These are phyloP conservation scores for Insectozyma bohioensis DNA, from an alignment of 1,139 yeast genomes.

Conservation along the genomic window DNA sequence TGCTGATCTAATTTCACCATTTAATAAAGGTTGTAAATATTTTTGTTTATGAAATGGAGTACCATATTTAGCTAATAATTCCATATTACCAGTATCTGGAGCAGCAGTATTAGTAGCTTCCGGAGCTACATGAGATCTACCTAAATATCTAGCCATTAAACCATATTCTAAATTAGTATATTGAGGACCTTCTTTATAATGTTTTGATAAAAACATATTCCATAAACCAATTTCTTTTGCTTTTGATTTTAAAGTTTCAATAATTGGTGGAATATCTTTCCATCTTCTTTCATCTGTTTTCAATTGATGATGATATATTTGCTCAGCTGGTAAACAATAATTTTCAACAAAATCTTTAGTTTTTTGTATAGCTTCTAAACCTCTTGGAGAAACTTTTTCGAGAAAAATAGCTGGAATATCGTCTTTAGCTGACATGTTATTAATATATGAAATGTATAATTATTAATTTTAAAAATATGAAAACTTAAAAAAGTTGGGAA, in stretches of 20 bases:
- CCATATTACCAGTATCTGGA: constrained; percentile 81
- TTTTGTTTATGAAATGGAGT: constrained; percentile 48
- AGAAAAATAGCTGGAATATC: constrained; percentile 47
- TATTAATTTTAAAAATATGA: no score
- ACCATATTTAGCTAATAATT: constrained; percentile 62
- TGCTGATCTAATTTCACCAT: constrained; percentile 64
- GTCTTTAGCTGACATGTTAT: constrained; percentile 29
- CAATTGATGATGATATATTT: constrained; percentile 41
- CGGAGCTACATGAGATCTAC: constrained; percentile 56
- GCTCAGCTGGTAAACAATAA: constrained; percentile 62
- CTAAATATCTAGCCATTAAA: constrained; percentile 68
- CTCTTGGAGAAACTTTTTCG: constrained; percentile 48
- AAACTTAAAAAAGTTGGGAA: no score
- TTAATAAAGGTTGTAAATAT: constrained; percentile 57
- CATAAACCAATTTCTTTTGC: constrained; percentile 61
- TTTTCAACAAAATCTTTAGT: constrained; percentile 55
- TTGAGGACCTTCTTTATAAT: constrained; percentile 63
- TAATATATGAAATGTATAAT: no score
- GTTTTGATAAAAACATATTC: constrained; percentile 62
- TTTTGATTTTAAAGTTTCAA: constrained; percentile 53
- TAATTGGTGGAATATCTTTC: constrained; percentile 49
- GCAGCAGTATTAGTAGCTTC: constrained; percentile 67
- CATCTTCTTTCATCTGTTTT: constrained; percentile 44
- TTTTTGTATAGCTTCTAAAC: constrained; percentile 50
- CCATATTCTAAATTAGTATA: constrained; percentile 68